Evolutionary conservation across 2,329 filamentous ascomycete species (phyloP), one percentile per base, ranked within the genome.

Genomic region (Trichoderma gracile): DNA sequence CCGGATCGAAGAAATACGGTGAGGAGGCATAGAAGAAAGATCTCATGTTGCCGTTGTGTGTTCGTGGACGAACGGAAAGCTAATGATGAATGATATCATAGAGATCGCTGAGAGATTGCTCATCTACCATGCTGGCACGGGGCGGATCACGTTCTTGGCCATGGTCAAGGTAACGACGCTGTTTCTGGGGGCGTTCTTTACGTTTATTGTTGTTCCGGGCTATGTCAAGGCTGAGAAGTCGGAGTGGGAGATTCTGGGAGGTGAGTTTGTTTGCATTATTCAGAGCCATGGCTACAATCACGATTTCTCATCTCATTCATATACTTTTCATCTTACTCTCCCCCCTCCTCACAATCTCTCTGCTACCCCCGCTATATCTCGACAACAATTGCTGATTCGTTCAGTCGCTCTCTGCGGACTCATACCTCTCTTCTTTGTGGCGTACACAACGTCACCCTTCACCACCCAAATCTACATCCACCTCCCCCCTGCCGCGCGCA

Each of bases 61-160:
- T 3, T 10, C 43, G 3, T 21, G 19, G 2, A 15, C 40, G 14
- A 27, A n/a, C 7, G 27, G 27, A 6, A 2, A 40, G 45, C 56
- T 59, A 42, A 64, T 12, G 25, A 42, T 49, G 61, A 23, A 33
- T 3, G 7, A 8, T 8, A 40, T 43, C 2, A 10, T 23, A 85
- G 82, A 76, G 40, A 83, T 83, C 65, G 85, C 86, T 0, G 81
- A 86, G 67, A 79, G 79, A 15, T 73, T 93, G 30, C 82, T 92
- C 69, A 84, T 96, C 67, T 96, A 91, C 75, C 89, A 93, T 77
- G 87, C 87, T 60, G 90, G 91, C 59, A 89, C 86, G 0, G 82
- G 82, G 9, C 83, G 85, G 65, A 89, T 85, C 33, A 85, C 87
- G 7, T 88, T 90, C 68, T 77, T 94, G 52, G 90, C 89, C 55